Evolutionary conservation across 208 protist species (phyloP).

Genomic region (Tritrichomonas musculus): DNA sequence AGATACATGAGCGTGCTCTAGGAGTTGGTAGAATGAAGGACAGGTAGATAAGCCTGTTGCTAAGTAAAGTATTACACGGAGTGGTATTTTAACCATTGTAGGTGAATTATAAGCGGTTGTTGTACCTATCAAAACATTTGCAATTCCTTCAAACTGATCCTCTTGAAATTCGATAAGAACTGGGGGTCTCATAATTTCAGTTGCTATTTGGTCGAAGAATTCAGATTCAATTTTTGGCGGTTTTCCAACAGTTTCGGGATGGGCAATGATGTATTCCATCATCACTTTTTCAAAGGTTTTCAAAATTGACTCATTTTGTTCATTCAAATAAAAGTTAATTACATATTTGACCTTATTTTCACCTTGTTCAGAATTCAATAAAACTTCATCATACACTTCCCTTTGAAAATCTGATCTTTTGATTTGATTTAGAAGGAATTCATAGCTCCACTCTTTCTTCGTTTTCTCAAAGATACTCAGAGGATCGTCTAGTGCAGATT

Average conservation of each 20-base stretch:
- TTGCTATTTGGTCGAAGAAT: not conserved
- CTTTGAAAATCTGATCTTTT: not conserved
- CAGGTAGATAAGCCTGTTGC: not conserved
- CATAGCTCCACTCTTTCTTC: not conserved
- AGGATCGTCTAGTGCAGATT: not conserved
- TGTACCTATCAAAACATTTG: not conserved
- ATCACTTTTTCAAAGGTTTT: not conserved
- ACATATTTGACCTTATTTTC: not conserved
- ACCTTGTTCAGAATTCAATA: no score
- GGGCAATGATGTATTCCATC: not conserved
- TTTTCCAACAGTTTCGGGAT: not conserved
- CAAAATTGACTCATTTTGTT: not conserved
- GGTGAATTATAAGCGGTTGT: no score
- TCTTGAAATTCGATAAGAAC: not conserved
- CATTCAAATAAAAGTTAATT: not conserved
- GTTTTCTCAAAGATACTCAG: not conserved
- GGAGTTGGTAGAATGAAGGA: not conserved
- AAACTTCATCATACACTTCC: no score
- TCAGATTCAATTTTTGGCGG: not conserved
- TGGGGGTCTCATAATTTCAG: not conserved
- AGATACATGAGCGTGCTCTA: not conserved
- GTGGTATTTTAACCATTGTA: not conserved
- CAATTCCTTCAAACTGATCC: not conserved
- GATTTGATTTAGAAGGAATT: not conserved
- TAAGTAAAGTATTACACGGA: not conserved